These are phyloP conservation scores for Zygosaccharomyces pseudobailii DNA, from an alignment of 1,139 yeast species.

Conservation along the genomic window DNA sequence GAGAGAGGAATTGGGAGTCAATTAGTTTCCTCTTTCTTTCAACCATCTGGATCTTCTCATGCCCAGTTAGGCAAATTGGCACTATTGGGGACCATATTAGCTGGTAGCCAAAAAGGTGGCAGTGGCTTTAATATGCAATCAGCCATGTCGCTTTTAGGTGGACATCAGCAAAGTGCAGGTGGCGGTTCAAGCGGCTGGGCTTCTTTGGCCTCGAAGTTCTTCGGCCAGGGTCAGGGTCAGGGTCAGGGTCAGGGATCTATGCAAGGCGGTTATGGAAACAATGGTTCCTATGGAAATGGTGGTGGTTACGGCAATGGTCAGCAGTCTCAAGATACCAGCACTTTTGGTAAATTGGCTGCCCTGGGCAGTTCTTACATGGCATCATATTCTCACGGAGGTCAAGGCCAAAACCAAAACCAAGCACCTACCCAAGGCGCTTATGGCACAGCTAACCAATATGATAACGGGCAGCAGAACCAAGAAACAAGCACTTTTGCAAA, in stretches of 20 bases:
- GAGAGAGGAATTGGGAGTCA: slow-evolving; percentile 8
- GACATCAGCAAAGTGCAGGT: slow-evolving; percentile 11
- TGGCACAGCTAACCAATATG: not conserved
- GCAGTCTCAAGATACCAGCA: not conserved
- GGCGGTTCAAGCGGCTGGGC: slow-evolving; percentile 23
- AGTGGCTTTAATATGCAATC: slow-evolving; percentile 23
- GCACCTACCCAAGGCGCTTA: not conserved
- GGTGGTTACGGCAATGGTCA: not conserved
- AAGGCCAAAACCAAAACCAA: not conserved
- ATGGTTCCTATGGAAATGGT: no score
- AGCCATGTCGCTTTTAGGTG: slow-evolving; percentile 24
- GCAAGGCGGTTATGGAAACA: not conserved
- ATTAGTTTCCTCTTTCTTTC: slow-evolving; percentile 21
- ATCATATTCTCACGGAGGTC: slow-evolving; percentile 5
- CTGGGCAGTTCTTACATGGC: slow-evolving; percentile 4
- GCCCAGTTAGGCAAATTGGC: slow-evolving; percentile 32
- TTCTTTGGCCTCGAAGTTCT: slow-evolving; percentile 24
- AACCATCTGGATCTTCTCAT: slow-evolving; percentile 24
- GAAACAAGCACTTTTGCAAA: slow-evolving; percentile 1
- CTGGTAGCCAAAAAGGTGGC: slow-evolving; percentile 12
- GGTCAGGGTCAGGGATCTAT: slow-evolving; percentile 5
- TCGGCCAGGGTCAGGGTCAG: slow-evolving; percentile 11
- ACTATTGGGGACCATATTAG: slow-evolving; percentile 24
- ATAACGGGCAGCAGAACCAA: slow-evolving; percentile 1
- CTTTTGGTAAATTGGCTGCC: not conserved